phyloP scores from a whole-genome alignment of 176 grass and related monocot species.

The Avena insularis region DNA sequence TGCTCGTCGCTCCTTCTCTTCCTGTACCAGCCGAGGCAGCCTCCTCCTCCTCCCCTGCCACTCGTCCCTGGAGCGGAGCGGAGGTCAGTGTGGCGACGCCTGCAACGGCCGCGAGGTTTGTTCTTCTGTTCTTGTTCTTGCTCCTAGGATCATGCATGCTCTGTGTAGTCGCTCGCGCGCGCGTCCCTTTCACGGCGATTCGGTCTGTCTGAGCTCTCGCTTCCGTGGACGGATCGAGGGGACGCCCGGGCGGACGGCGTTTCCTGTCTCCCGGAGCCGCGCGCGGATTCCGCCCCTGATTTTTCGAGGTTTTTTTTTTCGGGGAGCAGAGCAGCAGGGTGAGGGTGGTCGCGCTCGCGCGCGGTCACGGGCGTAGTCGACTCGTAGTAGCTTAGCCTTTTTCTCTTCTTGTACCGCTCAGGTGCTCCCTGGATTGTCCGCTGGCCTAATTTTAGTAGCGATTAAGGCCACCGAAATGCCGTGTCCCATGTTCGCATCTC shows the following conservation, averaged over 20 bases:
- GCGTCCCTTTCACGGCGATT: conserved; percentile 23
- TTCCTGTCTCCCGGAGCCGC: neutral
- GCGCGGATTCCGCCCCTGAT: neutral
- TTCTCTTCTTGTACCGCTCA: neutral
- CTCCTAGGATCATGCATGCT: conserved; percentile 12
- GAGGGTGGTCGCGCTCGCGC: neutral
- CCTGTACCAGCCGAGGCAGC: conserved; percentile 21
- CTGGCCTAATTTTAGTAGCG: conserved; percentile 45
- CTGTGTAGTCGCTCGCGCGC: neutral
- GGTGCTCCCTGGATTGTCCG: conserved; percentile 46
- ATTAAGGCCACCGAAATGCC: conserved; percentile 37
- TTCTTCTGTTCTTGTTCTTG: neutral
- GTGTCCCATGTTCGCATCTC: conserved; percentile 34
- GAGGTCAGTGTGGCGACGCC: neutral
- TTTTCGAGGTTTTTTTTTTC: conserved; percentile 5
- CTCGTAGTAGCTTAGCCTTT: neutral
- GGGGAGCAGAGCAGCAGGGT: conserved; percentile 3
- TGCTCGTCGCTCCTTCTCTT: neutral
- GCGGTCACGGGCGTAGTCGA: neutral
- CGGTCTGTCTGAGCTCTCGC: neutral
- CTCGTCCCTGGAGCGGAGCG: neutral
- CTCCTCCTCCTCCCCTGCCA: neutral
- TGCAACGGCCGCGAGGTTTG: conserved; percentile 32
- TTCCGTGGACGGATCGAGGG: neutral
- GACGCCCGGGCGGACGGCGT: neutral